Base-by-base conservation (phyloP, 179 eudicot species). In the Silene coronaria region DNA sequence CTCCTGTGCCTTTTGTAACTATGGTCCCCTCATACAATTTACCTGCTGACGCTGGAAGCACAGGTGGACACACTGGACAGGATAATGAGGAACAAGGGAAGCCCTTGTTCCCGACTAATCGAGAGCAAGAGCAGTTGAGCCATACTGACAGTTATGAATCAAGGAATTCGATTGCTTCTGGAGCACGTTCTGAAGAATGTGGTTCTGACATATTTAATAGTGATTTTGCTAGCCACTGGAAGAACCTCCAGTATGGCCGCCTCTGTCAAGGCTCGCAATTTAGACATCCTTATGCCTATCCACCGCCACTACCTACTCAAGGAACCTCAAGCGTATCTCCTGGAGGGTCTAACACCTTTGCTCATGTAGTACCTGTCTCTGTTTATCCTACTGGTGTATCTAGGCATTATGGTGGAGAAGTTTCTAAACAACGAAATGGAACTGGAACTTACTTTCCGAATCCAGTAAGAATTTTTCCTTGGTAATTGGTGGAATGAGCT, bases 361-460 rank as follows among this genome's bases (percentile, higher is more conserved):
- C 84, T 67, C 85, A 76, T n/a, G 45, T 48, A 4, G 77, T 75
- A 68, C 89, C 87, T 45, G 78, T 74, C 74, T 55, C 85, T 42
- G 77, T 27, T 67, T 67, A 80, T 60, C 75, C 82, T 71, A 77
- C 48, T 45, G 77, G 76, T 73, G 80, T 62, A 30, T 74, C 86
- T 64, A 77, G 83, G 28, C 80, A 28, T 51, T 80, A 78, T 38
- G 81, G 78, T 58, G 84, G 83, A 77, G 89, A 85, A 62, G 42
- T 78, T 55, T 80, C 86, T 42, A 82, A 82, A 77, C 74, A 80
- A 66, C 88, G 91, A 67, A 73, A 74, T 74, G 91, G 91, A 55
- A 88, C 87, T 34, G 91, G 91, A 74, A 88, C 91, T 38, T 88
- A 88, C 78, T 79, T 88, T 26, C 91, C 91, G 51, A 84, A 81